A percentile compares a stretch with the other conserved stretches of the same genome.
These are phyloP conservation scores for Ophiostoma perfectum DNA, from an alignment of 2,329 filamentous ascomycete species.

Conservation along the genomic window DNA sequence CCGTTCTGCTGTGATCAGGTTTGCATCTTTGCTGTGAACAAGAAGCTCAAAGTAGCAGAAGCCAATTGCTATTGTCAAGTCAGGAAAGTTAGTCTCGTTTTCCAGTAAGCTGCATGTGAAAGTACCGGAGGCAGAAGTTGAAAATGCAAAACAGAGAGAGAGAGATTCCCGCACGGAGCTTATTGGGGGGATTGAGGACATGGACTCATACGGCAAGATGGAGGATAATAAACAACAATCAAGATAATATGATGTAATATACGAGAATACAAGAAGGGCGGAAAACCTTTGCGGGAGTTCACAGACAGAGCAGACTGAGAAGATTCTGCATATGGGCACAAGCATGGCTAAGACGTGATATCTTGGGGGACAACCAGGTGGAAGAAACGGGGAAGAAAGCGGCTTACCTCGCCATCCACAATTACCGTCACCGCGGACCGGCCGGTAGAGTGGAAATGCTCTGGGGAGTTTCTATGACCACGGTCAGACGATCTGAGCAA, in stretches of 20 bases:
- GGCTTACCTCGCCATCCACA: conserved; percentile 93
- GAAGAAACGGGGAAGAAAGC: neutral
- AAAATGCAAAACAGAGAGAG: neutral
- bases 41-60: conserved; percentile 91
- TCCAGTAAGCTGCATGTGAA: neutral
- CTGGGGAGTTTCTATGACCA: conserved; percentile 63
- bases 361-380: neutral
- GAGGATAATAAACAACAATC: too few relatives aligned
- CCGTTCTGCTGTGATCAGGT: conserved; percentile 63
- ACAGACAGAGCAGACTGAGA: too few relatives aligned
- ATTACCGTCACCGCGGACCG: conserved; percentile 86
- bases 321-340: too few relatives aligned
- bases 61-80: conserved; percentile 61
- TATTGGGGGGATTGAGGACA: too few relatives aligned
- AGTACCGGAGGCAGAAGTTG: neutral
- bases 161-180: too few relatives aligned
- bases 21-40: conserved; percentile 59
- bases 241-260: too few relatives aligned
- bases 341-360: too few relatives aligned
- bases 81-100: too few relatives aligned
- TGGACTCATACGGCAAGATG: too few relatives aligned
- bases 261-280: too few relatives aligned
- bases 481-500: neutral
- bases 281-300: too few relatives aligned
- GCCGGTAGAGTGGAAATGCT: conserved; percentile 82